These are phyloP conservation scores for Citrus australasica DNA, from an alignment of 345 rosid species.

Conservation along the genomic window DNA sequence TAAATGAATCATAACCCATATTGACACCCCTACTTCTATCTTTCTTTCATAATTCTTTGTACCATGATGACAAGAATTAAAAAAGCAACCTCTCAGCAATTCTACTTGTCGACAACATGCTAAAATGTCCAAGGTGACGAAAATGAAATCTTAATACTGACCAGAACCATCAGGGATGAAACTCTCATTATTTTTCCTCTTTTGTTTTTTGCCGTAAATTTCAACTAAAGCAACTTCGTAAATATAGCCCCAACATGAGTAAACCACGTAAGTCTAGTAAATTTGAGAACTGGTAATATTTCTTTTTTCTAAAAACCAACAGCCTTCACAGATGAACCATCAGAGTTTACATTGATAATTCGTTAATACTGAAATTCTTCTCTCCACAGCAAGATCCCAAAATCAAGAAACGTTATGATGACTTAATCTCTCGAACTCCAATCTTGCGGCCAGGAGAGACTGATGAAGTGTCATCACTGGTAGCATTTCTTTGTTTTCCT, in stretches of 20 bases:
- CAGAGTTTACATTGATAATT: background rate
- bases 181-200: background rate
- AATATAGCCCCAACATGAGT: background rate
- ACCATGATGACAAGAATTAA: background rate
- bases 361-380: background rate
- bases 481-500: conserved; percentile 22
- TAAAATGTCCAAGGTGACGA: too few relatives aligned
- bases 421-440: background rate
- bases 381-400: background rate
- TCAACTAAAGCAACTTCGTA: background rate
- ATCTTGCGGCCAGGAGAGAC: background rate
- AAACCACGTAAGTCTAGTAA: background rate
- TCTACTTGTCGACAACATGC: background rate
- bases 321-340: too few relatives aligned
- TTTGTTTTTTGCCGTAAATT: background rate
- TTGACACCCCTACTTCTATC: background rate
- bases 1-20: too few relatives aligned
- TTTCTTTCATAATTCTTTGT: background rate
- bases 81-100: background rate
- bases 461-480: conserved; percentile 19
- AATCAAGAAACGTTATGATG: background rate
- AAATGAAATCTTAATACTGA: too few relatives aligned
- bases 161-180: background rate
- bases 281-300: background rate
- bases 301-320: background rate